phyloP scores from a whole-genome alignment of 75 land plant species.

The Selaginella tamariscina region DNA sequence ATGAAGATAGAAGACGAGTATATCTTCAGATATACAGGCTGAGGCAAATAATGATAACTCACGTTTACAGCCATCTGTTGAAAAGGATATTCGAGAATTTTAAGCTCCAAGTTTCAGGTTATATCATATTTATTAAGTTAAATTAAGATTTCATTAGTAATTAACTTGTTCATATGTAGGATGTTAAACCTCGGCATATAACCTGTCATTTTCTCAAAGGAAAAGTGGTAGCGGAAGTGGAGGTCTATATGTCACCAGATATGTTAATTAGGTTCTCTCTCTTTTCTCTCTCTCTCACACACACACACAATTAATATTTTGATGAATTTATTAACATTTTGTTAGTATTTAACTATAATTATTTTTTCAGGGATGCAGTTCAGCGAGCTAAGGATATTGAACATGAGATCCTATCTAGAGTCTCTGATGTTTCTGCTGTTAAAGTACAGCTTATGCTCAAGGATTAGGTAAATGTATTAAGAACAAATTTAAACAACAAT shows the following conservation, averaged over 20 bases:
- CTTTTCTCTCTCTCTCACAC: too few relatives aligned
- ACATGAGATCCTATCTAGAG: background rate
- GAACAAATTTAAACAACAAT: too few relatives aligned
- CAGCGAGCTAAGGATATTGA: background rate
- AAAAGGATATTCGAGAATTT: background rate
- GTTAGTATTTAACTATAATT: background rate
- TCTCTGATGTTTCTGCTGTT: background rate
- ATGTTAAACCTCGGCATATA: background rate
- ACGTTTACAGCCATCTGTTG: background rate
- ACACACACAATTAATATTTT: background rate
- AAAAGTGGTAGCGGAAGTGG: background rate
- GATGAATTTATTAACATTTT: background rate
- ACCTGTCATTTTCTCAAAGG: background rate
- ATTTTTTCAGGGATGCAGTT: background rate
- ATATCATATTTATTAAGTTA: background rate
- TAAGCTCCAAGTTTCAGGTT: background rate
- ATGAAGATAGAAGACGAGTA: background rate
- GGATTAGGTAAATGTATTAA: background rate
- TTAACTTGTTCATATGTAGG: background rate
- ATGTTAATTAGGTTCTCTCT: background rate
- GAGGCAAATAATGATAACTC: background rate
- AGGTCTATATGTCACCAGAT: background rate
- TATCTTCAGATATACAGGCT: background rate
- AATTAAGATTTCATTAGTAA: background rate
- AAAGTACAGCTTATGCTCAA: background rate